phyloP scores from a whole-genome alignment of 495 filamentous ascomycete genomes.

The Penicillium paradoxum region DNA sequence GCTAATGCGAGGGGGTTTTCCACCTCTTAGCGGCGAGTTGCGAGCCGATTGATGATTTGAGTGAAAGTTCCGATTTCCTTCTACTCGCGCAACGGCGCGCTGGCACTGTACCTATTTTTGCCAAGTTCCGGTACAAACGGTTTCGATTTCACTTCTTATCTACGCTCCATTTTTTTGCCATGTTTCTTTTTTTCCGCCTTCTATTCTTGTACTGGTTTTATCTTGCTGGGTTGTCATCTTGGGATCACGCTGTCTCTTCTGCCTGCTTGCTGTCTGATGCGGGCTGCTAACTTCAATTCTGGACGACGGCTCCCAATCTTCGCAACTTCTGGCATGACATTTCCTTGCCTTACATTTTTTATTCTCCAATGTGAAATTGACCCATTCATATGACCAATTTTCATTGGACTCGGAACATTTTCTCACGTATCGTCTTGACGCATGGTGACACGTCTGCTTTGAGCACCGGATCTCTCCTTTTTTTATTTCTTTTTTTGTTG shows the following conservation, averaged over 20 bases:
- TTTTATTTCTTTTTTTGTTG: background rate
- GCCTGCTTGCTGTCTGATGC: background rate
- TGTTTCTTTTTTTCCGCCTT: slow-evolving; percentile 8
- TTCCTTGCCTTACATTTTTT: slow-evolving; percentile 4
- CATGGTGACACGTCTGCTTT: slow-evolving; percentile 1
- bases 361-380: slow-evolving; percentile 14
- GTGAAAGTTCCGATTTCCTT: slow-evolving; percentile 12
- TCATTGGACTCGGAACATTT: slow-evolving; percentile 5
- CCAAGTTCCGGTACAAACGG: slow-evolving; percentile 13
- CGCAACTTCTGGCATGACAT: background rate
- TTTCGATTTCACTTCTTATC: slow-evolving; percentile 20
- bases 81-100: slow-evolving; percentile 21
- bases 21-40: slow-evolving; percentile 3
- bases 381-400: slow-evolving; percentile 3
- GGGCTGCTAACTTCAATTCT: background rate
- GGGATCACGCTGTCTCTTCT: background rate
- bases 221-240: background rate
- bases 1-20: slow-evolving; percentile 10
- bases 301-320: background rate
- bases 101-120: slow-evolving; percentile 28
- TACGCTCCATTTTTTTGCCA: slow-evolving; percentile 17
- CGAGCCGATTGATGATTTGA: slow-evolving; percentile 15
- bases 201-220: slow-evolving; percentile 5
- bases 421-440: background rate
- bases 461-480: background rate